phyloP scores from a whole-genome alignment of 192 early-diverging fungal species.

The Glomus cerebriforme region DNA sequence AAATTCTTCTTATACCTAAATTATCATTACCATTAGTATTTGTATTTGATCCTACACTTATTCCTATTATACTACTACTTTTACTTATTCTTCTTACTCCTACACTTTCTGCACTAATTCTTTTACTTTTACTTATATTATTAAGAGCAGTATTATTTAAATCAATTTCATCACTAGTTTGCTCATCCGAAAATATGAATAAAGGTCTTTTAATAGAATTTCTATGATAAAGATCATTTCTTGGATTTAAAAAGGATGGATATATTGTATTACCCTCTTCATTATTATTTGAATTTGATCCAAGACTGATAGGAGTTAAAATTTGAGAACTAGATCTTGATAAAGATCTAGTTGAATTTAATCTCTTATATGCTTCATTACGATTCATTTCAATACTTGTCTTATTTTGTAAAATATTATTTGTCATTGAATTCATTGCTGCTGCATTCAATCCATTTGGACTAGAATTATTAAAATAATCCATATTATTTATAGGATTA shows the following conservation, averaged over 20 bases:
- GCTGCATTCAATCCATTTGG: too few relatives aligned
- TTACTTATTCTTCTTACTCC: background rate
- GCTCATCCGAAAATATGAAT: background rate
- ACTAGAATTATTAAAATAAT: too few relatives aligned
- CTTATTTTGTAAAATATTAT: too few relatives aligned
- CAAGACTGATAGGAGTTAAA: background rate
- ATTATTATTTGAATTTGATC: background rate
- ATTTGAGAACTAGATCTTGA: background rate
- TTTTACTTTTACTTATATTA: background rate
- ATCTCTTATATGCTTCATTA: background rate
- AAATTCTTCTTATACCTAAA: background rate
- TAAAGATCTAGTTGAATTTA: background rate
- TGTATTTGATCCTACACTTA: background rate
- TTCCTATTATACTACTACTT: background rate
- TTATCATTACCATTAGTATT: background rate
- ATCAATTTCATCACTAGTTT: background rate
- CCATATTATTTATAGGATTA: too few relatives aligned
- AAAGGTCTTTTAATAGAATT: background rate
- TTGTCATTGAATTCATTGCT: too few relatives aligned
- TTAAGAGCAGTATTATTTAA: background rate
- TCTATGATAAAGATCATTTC: background rate
- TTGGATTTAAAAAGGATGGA: background rate
- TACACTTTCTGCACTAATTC: background rate
- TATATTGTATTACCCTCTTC: background rate
- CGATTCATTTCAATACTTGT: too few relatives aligned